Evolutionary conservation across 2,329 filamentous ascomycete genomes (phyloP), one percentile per base, ranked within the genome.

Genomic region (Neofusicoccum umdonicola): DNA sequence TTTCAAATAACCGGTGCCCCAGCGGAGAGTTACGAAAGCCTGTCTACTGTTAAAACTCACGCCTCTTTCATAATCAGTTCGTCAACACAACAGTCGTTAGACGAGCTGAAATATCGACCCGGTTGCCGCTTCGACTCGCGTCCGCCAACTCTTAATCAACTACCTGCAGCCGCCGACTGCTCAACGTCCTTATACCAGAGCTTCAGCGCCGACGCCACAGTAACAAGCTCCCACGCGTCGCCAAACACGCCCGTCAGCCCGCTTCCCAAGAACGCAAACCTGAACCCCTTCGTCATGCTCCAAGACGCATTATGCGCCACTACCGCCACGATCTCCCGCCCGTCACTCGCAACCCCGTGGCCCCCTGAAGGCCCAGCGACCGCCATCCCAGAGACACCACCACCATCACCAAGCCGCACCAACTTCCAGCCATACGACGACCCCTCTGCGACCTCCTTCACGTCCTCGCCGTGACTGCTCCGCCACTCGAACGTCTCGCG

Each of bases 361-460:
- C 13, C 37, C 37, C 19, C 52, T 22, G 22, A 22, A 22, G 22
- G 22, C 22, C 22, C 22, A 6, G 35, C 37, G 2, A 6, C 13
- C 41, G 17, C 17, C 6, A 6, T 19, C 17, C 11, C 37, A 13
- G 7, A 8, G 2, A 13, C 41, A 13, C 41, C 41, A 17, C 17
- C 12, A 15, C 51, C 52, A 31, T 31, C 17, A 9, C 11, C 15
- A 22, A 45, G 3, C 31, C 56, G 3, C 56, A 60, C 56, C 56
- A 60, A n/a, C 56, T 60, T 60, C 56, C 56, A 60, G 2, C 56
- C 56, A 31, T 34, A 47, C 56, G 56, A 60, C 2, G 1, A 31
- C 3, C 56, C 39, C 13, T 9, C n/a, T 9, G n/a, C 56, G 1
- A 47, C 37, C 7, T 19, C 56, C 27, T 35, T 60, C 12, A 60